Base-by-base conservation (phyloP, 768 basidiomycete genomes). In the Auricularia sp. region DNA sequence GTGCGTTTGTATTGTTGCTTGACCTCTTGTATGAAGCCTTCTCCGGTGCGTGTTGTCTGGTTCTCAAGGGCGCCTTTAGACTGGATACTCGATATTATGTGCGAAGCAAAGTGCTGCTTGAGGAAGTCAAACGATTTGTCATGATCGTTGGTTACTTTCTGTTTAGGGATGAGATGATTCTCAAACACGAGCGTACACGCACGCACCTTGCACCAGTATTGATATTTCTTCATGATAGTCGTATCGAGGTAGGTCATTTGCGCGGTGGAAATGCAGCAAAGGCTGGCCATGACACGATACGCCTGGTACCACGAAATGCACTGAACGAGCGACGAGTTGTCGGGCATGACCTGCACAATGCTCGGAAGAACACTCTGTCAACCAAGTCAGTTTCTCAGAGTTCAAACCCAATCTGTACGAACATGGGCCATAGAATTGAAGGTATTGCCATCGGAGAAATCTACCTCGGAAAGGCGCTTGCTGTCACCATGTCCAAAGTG, bases 1-100 rank as follows among this genome's bases (percentile, higher is more conserved):
- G 73, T 74, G 62, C 73, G 74, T 8, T 61, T 59, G 65, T 68
- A 76, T 7, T 72, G 69, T 42, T 72, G 64, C 14, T 69, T 68
- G 3, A 70, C 68, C 64, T 74, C 72, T 68, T 75, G 74, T 23
- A 73, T 73, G 53, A 74, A 72, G 16, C 73, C 73, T 67, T 75
- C 72, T 1, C 74, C 73, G 10, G 68, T 65, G 11, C 70, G 66
- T 35, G 75, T 75, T 3, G 70, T 71, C 36, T 68, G 69, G 47
- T 74, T 74, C 56, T 72, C 70, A 3, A 66, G 68, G 11, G 73
- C 70, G 36, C 74, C 73, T 60, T 73, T 74, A 10, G 66, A 23
- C 1, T 39, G 36, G 12, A 75, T 71, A 59, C 74, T 72, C 18
- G 69, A 36, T 23, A 68, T 14, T 16, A 73, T 64, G 66, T 74